Evolutionary conservation across 2,329 filamentous ascomycete genomes (phyloP).

Genomic region (Penicillium sp.): DNA sequence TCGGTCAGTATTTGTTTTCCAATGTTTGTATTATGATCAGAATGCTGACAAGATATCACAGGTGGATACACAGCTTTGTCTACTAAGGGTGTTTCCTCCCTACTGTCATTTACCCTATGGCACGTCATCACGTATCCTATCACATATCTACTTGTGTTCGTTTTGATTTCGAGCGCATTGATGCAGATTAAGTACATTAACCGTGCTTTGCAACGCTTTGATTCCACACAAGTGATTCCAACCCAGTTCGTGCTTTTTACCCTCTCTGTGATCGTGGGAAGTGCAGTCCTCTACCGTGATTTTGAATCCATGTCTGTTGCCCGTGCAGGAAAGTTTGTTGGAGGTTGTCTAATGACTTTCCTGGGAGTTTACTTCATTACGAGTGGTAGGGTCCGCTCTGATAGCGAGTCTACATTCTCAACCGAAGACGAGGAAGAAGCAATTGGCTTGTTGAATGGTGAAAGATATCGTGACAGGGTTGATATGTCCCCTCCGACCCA

Average conservation of each 20-base stretch:
- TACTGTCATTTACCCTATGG: slow-evolving; percentile 88
- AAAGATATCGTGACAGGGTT: slow-evolving; percentile 38
- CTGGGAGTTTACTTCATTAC: slow-evolving; percentile 97
- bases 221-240: slow-evolving; percentile 96
- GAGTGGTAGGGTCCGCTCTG: slow-evolving; percentile 66
- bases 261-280: slow-evolving; percentile 90
- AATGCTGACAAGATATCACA: slow-evolving; percentile 36
- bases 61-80: slow-evolving; percentile 95
- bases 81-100: slow-evolving; percentile 93
- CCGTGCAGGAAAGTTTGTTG: slow-evolving; percentile 80
- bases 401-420: slow-evolving; percentile 63
- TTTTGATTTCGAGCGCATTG: slow-evolving; percentile 80
- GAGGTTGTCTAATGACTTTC: slow-evolving; percentile 89
- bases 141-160: slow-evolving; percentile 78
- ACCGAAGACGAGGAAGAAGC: slow-evolving; percentile 63
- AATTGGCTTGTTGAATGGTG: slow-evolving; percentile 41
- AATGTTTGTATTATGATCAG: neutral
- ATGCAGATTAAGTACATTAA: slow-evolving; percentile 99
- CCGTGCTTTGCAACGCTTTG: slow-evolving; percentile 83
- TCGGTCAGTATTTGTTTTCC: slow-evolving; percentile 62
- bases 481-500: slow-evolving; percentile 29
- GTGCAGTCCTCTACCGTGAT: slow-evolving; percentile 88
- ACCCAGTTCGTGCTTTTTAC: slow-evolving; percentile 98
- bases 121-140: slow-evolving; percentile 88
- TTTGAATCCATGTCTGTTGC: slow-evolving; percentile 78